These are phyloP conservation scores for Rhododendron henanense DNA, from an alignment of 148 eudicot genomes.

Conservation along the genomic window DNA sequence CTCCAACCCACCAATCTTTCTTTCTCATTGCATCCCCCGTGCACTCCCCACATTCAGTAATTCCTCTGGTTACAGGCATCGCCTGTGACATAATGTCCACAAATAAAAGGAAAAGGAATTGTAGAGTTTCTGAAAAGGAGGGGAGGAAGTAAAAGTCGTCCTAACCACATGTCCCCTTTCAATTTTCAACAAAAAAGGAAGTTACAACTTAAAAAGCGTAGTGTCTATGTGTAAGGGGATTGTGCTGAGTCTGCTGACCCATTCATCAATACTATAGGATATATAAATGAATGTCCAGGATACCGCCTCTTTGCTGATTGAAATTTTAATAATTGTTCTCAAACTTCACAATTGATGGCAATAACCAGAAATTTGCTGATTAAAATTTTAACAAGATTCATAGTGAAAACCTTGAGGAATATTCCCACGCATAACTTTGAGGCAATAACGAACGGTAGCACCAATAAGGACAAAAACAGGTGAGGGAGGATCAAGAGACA, in stretches of 20 bases:
- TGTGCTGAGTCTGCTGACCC: too few species aligned
- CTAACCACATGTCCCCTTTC: background rate
- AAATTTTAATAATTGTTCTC: background rate
- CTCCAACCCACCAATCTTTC: background rate
- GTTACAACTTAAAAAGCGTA: background rate
- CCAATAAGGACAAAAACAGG: constrained; percentile 89
- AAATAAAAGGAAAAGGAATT: background rate
- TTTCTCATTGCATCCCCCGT: background rate
- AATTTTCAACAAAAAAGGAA: background rate
- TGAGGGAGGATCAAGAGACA: constrained; percentile 88
- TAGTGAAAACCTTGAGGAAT: constrained; percentile 56
- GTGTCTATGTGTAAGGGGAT: background rate
- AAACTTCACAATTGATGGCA: background rate
- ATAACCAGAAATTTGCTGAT: background rate
- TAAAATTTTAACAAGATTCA: background rate
- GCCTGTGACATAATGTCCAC: background rate
- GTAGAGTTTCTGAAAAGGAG: background rate
- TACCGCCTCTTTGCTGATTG: background rate
- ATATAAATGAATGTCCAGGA: background rate
- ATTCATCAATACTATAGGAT: background rate
- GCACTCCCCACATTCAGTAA: background rate
- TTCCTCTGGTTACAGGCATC: background rate
- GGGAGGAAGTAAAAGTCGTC: background rate
- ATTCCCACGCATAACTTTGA: constrained; percentile 73
- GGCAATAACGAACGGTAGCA: constrained; percentile 61